phyloP scores from a whole-genome alignment of 345 rosid species.

The Populus nigra region DNA sequence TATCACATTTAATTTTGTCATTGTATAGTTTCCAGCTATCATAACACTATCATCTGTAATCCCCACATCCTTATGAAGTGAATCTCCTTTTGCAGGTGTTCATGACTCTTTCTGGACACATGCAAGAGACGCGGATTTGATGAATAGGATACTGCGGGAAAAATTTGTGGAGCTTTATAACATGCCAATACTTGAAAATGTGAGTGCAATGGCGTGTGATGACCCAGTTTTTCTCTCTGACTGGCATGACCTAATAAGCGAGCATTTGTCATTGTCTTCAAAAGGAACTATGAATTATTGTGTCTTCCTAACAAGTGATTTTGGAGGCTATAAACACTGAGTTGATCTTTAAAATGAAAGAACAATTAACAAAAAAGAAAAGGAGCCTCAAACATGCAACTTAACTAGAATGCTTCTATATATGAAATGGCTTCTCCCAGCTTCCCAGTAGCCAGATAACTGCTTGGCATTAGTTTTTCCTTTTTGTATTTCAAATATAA shows the following conservation, averaged over 20 bases:
- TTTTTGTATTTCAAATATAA: neutral
- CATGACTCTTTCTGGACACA: conserved; percentile 99
- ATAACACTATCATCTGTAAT: neutral
- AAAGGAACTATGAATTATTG: neutral
- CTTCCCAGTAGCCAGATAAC: neutral
- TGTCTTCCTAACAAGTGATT: neutral
- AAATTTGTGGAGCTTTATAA: conserved; percentile 89
- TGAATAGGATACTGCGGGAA: conserved; percentile 83
- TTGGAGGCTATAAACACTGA: neutral
- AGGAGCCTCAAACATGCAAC: neutral
- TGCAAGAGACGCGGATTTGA: conserved; percentile 86
- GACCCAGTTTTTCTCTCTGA: conserved; percentile 2
- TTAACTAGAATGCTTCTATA: neutral
- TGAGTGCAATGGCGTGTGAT: conserved; percentile 39
- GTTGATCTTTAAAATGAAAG: neutral
- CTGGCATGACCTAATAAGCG: neutral
- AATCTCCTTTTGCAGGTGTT: conserved; percentile 58
- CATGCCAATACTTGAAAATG: conserved; percentile 86
- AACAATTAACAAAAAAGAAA: neutral
- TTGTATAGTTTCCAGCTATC: neutral
- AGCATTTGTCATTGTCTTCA: neutral
- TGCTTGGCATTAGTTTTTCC: neutral
- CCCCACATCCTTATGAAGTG: conserved; percentile 3
- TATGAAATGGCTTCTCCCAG: neutral
- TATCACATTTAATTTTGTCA: neutral